A percentile compares a stretch with the other conserved stretches of the same genome.
These are phyloP conservation scores for Sporothrix variecibatus DNA, from an alignment of 2,329 filamentous ascomycete genomes.

Conservation along the genomic window DNA sequence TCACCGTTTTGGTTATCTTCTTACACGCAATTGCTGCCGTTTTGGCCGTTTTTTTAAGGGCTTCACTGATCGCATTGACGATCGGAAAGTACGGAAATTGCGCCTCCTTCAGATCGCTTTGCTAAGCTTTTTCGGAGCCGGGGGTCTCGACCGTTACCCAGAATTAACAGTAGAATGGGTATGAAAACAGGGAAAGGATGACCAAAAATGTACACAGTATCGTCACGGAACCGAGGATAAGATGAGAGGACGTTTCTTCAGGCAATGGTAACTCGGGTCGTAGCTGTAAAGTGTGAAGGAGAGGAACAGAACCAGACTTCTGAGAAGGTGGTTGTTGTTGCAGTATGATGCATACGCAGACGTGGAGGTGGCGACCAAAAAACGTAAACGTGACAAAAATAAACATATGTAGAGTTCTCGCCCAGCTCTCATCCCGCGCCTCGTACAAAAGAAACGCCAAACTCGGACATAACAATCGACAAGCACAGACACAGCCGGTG, in stretches of 20 bases:
- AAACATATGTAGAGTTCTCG: not conserved
- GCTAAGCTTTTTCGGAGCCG: not conserved
- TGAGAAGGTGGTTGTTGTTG: not conserved
- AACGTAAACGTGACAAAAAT: constrained; percentile 10
- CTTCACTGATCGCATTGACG: not conserved
- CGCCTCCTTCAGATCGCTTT: not conserved
- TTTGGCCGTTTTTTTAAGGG: not conserved
- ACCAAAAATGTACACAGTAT: not conserved
- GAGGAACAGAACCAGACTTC: not conserved
- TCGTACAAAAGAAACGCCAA: not conserved
- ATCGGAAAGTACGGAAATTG: not conserved
- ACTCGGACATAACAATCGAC: not conserved
- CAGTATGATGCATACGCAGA: not conserved
- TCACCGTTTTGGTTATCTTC: too few species aligned
- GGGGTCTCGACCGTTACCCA: not conserved
- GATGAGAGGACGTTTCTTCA: not conserved
- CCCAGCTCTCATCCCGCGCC: not conserved
- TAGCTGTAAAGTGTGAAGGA: not conserved
- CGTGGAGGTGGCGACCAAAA: not conserved
- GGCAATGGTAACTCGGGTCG: not conserved
- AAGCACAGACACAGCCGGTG: not conserved
- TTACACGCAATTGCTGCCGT: too few species aligned
- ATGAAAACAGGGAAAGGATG: not conserved
- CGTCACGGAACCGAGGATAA: not conserved
- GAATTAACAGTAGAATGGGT: not conserved